phyloP scores from a whole-genome alignment of 2,329 filamentous ascomycete genomes.

The Cadophora sp. region DNA sequence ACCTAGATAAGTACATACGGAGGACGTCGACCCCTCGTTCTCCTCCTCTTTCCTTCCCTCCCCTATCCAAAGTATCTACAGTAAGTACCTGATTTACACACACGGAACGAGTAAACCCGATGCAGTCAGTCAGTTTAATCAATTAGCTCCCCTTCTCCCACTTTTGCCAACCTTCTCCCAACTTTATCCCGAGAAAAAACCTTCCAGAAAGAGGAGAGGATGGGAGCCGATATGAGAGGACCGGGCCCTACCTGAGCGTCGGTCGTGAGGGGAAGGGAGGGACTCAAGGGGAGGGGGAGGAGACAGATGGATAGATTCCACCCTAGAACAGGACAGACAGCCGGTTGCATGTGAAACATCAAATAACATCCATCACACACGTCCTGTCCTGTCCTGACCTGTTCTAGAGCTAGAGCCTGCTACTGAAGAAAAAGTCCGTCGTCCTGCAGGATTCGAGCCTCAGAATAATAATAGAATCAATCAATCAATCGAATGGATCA shows the following conservation, averaged over 20 bases:
- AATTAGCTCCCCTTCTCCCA: not conserved
- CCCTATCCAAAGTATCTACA: too few relatives aligned
- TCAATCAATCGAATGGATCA: not conserved
- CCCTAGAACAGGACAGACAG: conserved; percentile 14
- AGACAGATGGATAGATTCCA: not conserved
- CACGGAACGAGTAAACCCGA: not conserved
- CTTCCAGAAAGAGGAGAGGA: conserved; percentile 8
- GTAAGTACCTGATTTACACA: not conserved
- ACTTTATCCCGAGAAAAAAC: not conserved
- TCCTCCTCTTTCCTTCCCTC: too few relatives aligned
- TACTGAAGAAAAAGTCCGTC: not conserved
- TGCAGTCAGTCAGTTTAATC: not conserved
- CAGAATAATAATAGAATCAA: conserved; percentile 22
- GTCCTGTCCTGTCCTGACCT: too few relatives aligned
- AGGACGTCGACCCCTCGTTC: too few relatives aligned
- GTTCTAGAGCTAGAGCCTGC: conserved; percentile 25
- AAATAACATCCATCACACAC: conserved; percentile 19
- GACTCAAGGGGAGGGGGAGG: too few relatives aligned
- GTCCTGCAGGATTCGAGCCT: conserved; percentile 33
- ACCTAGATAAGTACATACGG: not conserved
- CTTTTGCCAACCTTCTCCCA: not conserved
- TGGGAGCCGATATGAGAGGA: conserved; percentile 26
- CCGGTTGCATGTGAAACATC: conserved; percentile 33
- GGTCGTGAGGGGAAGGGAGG: not conserved
- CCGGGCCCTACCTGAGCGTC: conserved; percentile 27